Evolutionary conservation across 2,329 filamentous ascomycete genomes (phyloP).

Genomic region (Calonectria ilicicola): DNA sequence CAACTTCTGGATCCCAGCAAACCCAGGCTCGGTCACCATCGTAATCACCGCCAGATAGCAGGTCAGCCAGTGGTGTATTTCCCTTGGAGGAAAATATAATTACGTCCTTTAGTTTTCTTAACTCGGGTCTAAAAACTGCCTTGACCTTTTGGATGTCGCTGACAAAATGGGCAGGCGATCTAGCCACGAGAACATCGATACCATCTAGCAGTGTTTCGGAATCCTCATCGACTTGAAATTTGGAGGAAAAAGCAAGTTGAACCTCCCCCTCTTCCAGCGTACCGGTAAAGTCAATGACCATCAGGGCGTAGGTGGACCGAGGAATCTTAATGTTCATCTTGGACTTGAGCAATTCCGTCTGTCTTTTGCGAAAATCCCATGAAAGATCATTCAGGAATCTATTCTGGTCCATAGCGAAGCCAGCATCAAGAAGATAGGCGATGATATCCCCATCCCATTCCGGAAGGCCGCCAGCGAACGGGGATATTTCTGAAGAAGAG

Average conservation of each 20-base stretch:
- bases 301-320: constrained; percentile 72
- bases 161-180: constrained; percentile 75
- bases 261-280: constrained; percentile 74
- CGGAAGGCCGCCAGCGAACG: constrained; percentile 64
- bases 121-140: constrained; percentile 67
- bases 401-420: constrained; percentile 66
- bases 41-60: constrained; percentile 84
- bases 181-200: constrained; percentile 73
- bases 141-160: constrained; percentile 80
- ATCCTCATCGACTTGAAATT: constrained; percentile 68
- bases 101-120: constrained; percentile 80
- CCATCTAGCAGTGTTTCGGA: constrained; percentile 66
- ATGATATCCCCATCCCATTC: constrained; percentile 62
- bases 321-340: constrained; percentile 72
- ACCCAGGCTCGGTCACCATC: constrained; percentile 85
- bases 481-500: constrained; percentile 52
- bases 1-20: constrained; percentile 77
- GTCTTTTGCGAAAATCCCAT: constrained; percentile 59
- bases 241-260: constrained; percentile 75
- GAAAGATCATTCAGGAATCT: constrained; percentile 62
- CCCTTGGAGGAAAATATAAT: constrained; percentile 80
- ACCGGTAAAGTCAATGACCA: constrained; percentile 75
- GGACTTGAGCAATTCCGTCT: constrained; percentile 64
- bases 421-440: constrained; percentile 67
- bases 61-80: constrained; percentile 71